Evolutionary conservation across 1,139 yeast genomes (phyloP).

Genomic region (Taphrina pruni): DNA sequence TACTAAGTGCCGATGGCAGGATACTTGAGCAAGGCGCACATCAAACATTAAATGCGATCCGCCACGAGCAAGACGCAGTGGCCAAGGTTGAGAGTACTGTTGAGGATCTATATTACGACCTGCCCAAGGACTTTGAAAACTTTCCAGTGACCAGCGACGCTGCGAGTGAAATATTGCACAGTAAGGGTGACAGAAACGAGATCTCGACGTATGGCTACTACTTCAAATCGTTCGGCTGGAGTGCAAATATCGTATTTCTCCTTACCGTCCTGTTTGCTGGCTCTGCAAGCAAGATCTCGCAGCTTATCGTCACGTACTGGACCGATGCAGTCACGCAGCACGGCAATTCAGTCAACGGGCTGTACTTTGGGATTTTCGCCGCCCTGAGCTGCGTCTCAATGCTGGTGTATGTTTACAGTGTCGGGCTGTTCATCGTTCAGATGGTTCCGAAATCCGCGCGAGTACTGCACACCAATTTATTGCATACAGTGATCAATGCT

Average conservation of each 20-base stretch:
- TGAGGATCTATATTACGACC: not conserved
- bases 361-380: not conserved
- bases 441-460: slow-evolving; percentile 55
- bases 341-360: slow-evolving; percentile 6
- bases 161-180: not conserved
- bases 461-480: slow-evolving; percentile 57
- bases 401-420: not conserved
- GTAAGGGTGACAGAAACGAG: not conserved
- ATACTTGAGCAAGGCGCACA: slow-evolving; percentile 55
- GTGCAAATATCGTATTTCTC: not conserved
- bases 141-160: not conserved
- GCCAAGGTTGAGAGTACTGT: not conserved
- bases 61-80: not conserved
- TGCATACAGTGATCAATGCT: slow-evolving; percentile 67
- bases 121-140: not conserved
- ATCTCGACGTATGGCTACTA: slow-evolving; percentile 1
- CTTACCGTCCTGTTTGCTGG: not conserved
- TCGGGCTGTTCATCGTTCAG: not conserved
- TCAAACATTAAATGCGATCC: slow-evolving; percentile 49
- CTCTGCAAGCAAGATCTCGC: not conserved
- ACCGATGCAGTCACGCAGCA: slow-evolving; percentile 4
- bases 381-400: not conserved
- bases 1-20: slow-evolving; percentile 54
- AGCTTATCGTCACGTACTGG: not conserved
- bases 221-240: slow-evolving; percentile 7